Evolutionary conservation across 495 filamentous ascomycete species (phyloP), one percentile per base, ranked within the genome.

Genomic region (Podospora sp.): DNA sequence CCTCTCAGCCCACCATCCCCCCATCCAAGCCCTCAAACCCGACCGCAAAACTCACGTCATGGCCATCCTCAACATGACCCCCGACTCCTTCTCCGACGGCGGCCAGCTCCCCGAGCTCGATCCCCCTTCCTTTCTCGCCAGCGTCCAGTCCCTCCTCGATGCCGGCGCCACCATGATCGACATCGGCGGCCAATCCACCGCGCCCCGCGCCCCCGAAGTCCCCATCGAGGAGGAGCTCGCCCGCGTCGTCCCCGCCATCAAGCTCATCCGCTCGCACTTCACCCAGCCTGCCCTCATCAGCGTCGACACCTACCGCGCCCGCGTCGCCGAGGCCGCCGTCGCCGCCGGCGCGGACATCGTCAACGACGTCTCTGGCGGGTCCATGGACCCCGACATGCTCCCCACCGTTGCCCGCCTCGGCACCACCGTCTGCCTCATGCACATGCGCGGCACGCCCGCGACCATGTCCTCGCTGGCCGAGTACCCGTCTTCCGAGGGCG

Each of bases 11-110:
- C 71, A 74, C 53, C 82, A 88, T 46, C 80, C 85, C 14, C 83
- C 89, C 0, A 79, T 97, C 6, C 84, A 86, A 50, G 83, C 90
- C 24, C 85, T 89, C 35, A 82, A 87, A 66, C 80, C 88, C 0
- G 81, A 77, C 60, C 89, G 91, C 52, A 81, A 80, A 53, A 97
- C 94, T 1, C 86, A 88, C 62, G 78, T 97, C 50, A 98, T 99
- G 95, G 90, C 92, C 33, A 96, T 99, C 70, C 84, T 97, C 60
- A 99, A 99, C 80, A 82, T 97, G 65, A 97, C 94, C 0, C 95
- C 94, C 11, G 95, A 99, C 82, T 98, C 95, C 49, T 98, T 98
- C 82, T 97, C 94, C 14, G 93, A 97, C 71, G 95, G 93, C 60
- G 94, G 94, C 52, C 71, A 79, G 1, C 83, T 93, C 78, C 71